Base-by-base conservation (phyloP, 2,329 filamentous ascomycete species). In the Trichoderma sp. region DNA sequence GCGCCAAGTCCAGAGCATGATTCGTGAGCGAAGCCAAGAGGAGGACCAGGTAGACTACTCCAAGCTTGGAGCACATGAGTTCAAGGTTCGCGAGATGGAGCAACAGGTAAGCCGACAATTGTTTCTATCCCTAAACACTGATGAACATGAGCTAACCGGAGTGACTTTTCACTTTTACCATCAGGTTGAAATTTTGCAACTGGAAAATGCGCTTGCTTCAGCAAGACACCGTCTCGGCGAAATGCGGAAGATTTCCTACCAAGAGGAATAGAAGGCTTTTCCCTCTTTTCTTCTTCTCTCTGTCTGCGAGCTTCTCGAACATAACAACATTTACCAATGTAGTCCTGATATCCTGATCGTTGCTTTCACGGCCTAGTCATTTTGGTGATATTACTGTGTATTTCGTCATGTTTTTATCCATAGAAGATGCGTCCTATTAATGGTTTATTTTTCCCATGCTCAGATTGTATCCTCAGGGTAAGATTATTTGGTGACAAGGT, bases 31-130 rank as follows among this genome's bases (percentile, higher is more conserved):
- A 81, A 92, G 94, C 83, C 89, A 90, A 79, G 94, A 95, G 77
- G 94, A 96, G 45, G 95, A 98, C 73, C 88, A 90, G 68, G 91
- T 97, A 27, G 97, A 99, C 84, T 99, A 98, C 85, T 88, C 90
- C 60, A 94, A 95, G 86, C 87, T 99, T 64, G 95, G 94, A 77
- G 92, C 93, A 38, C 96, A 98, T 85, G 97, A 99, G 86, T 98
- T 99, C 89, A 99, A 99, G 89, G 95, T 98, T 69, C 91, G 93
- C 80, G 95, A 99, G 87, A 99, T 99, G 97, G 97, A 99, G 87
- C 97, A 99, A 83, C 97, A 99, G 94, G 95, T 98, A 89, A 82
- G 84, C 81, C 11, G 21, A 31, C 53, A 38, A 33, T 62, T 16
- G n/a, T 33, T 31, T 12, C 27, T 8, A 4, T 4, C 27, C 29